Conservation (phyloP, 441 rosid genomes). For the Euphorbia corollata region DNA sequence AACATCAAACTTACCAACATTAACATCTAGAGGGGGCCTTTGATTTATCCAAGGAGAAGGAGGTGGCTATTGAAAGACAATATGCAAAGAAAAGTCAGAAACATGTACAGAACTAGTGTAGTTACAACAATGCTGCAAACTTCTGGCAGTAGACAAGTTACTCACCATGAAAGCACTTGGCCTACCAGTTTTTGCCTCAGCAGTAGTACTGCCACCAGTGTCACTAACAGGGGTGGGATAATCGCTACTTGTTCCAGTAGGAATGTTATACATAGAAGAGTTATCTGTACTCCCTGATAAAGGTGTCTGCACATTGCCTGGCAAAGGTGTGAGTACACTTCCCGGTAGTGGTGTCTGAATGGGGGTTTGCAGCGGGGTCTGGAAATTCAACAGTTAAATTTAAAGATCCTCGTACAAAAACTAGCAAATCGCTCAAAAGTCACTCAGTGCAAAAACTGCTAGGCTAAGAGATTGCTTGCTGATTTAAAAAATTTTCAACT, state of each 20-base stretch:
- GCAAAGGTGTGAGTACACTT: constrained; percentile 52
- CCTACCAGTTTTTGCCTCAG: constrained; percentile 62
- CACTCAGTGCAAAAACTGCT: too few species aligned
- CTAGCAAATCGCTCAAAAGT: constrained; percentile 12
- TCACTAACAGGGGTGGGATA: constrained; percentile 74
- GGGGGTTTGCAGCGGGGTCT: constrained; percentile 97
- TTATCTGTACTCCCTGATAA: constrained; percentile 54
- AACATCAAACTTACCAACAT: constrained; percentile 65
- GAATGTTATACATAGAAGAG: constrained; percentile 73
- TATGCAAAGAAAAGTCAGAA: constrained; percentile 12
- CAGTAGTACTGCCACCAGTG: constrained; percentile 33
- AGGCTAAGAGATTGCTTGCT: too few species aligned
- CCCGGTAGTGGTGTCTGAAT: constrained; percentile 72
- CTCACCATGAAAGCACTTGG: constrained; percentile 79
- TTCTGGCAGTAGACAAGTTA: constrained; percentile 4
- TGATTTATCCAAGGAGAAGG: constrained; percentile 86
- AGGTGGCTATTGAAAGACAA: constrained; percentile 49
- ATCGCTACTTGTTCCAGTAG: constrained; percentile 73
- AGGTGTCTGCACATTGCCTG: constrained; percentile 38
- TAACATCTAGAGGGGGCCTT: constrained; percentile 85
- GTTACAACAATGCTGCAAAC: constrained; percentile 8
- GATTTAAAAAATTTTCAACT: not conserved
- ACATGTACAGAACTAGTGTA: constrained; percentile 8
- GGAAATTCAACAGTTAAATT: constrained; percentile 20
- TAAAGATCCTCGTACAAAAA: constrained; percentile 4